Evolutionary conservation across 805 yeast genomes (phyloP).

Genomic region (Saturnispora kantuleensis): DNA sequence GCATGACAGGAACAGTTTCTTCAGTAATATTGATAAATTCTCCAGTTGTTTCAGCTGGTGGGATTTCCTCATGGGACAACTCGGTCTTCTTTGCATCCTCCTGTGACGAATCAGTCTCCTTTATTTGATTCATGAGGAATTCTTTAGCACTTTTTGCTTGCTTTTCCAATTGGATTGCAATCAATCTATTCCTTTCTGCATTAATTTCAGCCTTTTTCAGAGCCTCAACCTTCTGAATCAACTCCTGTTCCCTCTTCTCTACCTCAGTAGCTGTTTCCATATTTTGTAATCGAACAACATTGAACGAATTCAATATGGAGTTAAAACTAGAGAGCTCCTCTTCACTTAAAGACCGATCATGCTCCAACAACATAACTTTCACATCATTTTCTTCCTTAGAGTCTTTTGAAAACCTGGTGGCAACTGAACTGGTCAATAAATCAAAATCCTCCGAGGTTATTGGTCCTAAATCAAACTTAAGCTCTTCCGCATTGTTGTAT

Average conservation of each 20-base stretch:
- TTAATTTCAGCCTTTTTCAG: background rate
- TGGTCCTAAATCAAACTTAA: conserved; percentile 14
- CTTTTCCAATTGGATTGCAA: conserved; percentile 4
- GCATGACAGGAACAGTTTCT: too few species aligned
- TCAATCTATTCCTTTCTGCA: background rate
- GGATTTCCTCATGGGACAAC: too few species aligned
- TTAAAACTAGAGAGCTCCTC: conserved; percentile 7
- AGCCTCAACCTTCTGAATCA: background rate
- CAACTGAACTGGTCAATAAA: conserved; percentile 1
- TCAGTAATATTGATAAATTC: too few species aligned
- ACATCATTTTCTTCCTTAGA: conserved; percentile 13
- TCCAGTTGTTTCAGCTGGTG: too few species aligned
- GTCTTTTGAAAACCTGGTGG: conserved; percentile 11
- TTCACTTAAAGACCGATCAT: conserved; percentile 7
- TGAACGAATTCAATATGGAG: conserved; percentile 5
- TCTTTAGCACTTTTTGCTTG: conserved; percentile 4
- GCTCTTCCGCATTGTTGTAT: conserved; percentile 16
- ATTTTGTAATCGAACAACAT: background rate
- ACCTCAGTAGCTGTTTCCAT: background rate
- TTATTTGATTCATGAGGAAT: background rate
- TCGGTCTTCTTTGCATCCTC: too few species aligned
- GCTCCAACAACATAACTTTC: conserved; percentile 6
- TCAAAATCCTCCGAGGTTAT: conserved; percentile 11
- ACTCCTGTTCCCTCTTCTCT: background rate
- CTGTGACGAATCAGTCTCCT: background rate